Evolutionary conservation across 805 yeast genomes (phyloP).

Genomic region (Spathaspora arborariae): DNA sequence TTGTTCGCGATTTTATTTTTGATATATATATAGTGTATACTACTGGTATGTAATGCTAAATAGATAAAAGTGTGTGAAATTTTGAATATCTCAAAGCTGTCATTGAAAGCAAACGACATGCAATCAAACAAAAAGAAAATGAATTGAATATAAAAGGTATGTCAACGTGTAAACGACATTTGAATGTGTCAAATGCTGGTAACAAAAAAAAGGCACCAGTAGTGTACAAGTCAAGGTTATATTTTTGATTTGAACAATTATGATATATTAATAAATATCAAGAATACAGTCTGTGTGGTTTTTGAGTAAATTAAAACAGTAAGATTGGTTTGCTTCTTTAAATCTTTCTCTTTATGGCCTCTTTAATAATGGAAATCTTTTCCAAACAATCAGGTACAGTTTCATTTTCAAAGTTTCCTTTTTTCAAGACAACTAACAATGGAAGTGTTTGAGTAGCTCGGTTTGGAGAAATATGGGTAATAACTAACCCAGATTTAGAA

Average conservation of each 20-base stretch:
- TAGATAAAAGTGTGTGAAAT: neutral
- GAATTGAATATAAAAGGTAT: neutral
- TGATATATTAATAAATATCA: neutral
- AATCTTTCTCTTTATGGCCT: conserved; percentile 50
- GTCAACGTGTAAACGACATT: neutral
- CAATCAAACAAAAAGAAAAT: neutral
- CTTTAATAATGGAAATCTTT: conserved; percentile 49
- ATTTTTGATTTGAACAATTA: neutral
- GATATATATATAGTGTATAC: neutral
- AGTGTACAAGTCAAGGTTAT: neutral
- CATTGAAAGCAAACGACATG: neutral
- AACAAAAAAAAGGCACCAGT: neutral
- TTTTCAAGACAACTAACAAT: conserved; percentile 39
- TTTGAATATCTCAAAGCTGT: neutral
- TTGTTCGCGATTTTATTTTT: neutral
- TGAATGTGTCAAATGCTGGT: neutral
- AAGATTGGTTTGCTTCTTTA: conserved; percentile 4
- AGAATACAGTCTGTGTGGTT: neutral
- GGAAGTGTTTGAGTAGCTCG: conserved; percentile 69
- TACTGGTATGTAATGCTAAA: neutral
- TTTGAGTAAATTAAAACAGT: neutral
- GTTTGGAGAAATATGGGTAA: conserved; percentile 79
- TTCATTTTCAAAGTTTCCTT: conserved; percentile 38
- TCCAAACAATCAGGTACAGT: conserved; percentile 42
- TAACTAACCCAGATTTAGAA: conserved; percentile 67